Evolutionary conservation across 371 early-diverging fungal genomes (phyloP).

Genomic region (Mortierella sp.): DNA sequence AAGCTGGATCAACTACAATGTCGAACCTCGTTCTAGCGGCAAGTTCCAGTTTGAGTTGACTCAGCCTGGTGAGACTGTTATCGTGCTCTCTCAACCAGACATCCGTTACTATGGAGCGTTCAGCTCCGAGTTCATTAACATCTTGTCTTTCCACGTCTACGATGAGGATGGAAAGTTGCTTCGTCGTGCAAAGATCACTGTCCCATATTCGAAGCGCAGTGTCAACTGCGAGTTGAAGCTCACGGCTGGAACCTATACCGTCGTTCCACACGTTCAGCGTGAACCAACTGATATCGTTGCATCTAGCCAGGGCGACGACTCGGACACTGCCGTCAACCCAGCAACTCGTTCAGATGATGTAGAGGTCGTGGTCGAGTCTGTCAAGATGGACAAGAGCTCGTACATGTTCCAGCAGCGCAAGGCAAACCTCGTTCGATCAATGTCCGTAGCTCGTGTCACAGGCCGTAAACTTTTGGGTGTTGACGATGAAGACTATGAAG

Average conservation of each 20-base stretch:
- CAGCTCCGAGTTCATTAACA: slow-evolving; percentile 38
- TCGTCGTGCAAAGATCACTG: slow-evolving; percentile 41
- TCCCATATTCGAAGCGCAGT: slow-evolving; percentile 41
- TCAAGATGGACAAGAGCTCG: slow-evolving; percentile 52
- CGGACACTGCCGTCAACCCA: slow-evolving; percentile 40
- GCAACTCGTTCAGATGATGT: slow-evolving; percentile 25
- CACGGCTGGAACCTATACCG: slow-evolving; percentile 42
- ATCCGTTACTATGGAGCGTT: slow-evolving; percentile 52
- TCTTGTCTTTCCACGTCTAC: slow-evolving; percentile 47
- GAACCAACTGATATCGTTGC: slow-evolving; percentile 32
- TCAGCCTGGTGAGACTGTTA: slow-evolving; percentile 26
- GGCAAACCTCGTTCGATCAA: slow-evolving; percentile 38
- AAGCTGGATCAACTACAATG: slow-evolving; percentile 56
- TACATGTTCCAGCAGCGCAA: slow-evolving; percentile 56
- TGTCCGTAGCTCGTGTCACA: slow-evolving; percentile 43
- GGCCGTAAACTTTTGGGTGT: slow-evolving; percentile 45
- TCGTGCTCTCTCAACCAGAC: slow-evolving; percentile 52
- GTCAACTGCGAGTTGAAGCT: slow-evolving; percentile 49
- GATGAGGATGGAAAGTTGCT: slow-evolving; percentile 29
- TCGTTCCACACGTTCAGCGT: slow-evolving; percentile 41
- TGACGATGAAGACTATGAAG: slow-evolving; percentile 49
- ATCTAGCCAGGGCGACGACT: background rate
- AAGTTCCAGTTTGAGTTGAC: slow-evolving; percentile 35
- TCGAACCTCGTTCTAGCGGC: slow-evolving; percentile 51
- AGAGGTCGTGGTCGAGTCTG: slow-evolving; percentile 32